Base-by-base conservation (phyloP, 345 rosid species). In the Eucalyptus sideroxylon region DNA sequence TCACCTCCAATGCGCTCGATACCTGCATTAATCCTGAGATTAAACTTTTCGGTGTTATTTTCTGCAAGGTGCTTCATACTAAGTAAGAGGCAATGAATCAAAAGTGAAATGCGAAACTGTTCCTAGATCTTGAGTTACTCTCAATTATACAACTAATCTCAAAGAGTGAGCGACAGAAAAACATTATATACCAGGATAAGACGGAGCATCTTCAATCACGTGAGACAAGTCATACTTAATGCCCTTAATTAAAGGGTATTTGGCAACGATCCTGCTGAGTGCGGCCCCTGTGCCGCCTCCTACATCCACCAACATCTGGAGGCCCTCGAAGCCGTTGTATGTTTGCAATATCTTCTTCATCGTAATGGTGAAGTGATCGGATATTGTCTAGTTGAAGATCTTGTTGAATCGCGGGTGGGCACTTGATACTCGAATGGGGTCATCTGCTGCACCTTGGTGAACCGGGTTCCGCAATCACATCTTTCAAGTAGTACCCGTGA, bases 1-100 rank as follows among this genome's bases (percentile, higher is more conserved):
- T 96, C 98, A 37, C 99, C 99, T 60, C 98, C 98, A 87, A 96
- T 95, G 90, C 95, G 96, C 90, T 96, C 93, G 87, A 96, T 94
- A 65, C 97, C 98, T 97, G 56, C 77, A 86, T 16, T 27, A 15
- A 21, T 27, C 55, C 30, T 2, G 8, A 30, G 9, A 62, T 27
- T 62, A 62, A 62, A 27, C n/a, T 14, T 14, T 13, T 62, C 69
- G 13, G 16, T 9, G 65, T 55, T 19, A 87, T 19, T 16, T 82
- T 59, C 67, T 62, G 50, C 51, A 11, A n/a, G 65, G 88, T 53
- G 16, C 80, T 72, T 49, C 24, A 30, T 27, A 62, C n/a, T 62
- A 77, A 65, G 0, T 85, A 51, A 89, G 62, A n/a, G 69, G 17
- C 69, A 30, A 62, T 4, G 34, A 30, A 62, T 62, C 34, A 62